phyloP scores from a whole-genome alignment of 1,139 yeast species.

The Suhomyces anneliseae region DNA sequence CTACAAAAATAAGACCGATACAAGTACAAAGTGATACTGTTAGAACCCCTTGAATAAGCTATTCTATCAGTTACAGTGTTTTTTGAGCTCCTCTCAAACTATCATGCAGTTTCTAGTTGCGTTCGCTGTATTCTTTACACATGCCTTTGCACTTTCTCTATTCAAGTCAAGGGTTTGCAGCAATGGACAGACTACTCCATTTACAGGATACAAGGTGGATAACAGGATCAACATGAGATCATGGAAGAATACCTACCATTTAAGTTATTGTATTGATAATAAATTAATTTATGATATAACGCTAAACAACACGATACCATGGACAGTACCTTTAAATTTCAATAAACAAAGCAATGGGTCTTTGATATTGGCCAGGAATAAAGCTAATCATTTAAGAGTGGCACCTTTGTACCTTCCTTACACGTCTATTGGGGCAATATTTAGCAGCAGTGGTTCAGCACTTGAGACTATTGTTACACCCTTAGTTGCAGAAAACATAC shows the following conservation, averaged over 20 bases:
- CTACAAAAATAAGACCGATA: neutral
- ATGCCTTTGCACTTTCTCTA: neutral
- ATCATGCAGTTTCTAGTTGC: too few relatives aligned
- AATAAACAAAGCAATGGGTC: neutral
- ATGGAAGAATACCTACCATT: conserved; percentile 19
- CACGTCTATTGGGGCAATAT: conserved; percentile 28
- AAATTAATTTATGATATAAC: conserved; percentile 26
- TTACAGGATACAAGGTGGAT: conserved; percentile 37
- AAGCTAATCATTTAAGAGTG: conserved; percentile 23
- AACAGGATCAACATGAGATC: conserved; percentile 21
- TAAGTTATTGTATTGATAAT: conserved; percentile 34
- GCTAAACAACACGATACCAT: conserved; percentile 13
- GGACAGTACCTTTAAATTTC: conserved; percentile 8
- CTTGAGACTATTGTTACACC: conserved; percentile 17
- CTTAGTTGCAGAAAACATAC: conserved; percentile 28
- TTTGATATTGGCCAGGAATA: conserved; percentile 23
- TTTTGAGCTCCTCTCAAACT: too few relatives aligned
- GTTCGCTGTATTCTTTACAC: too few relatives aligned
- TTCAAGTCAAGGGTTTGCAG: conserved; percentile 9
- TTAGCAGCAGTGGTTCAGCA: neutral
- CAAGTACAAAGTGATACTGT: neutral
- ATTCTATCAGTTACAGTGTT: too few relatives aligned
- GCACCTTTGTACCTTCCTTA: conserved; percentile 29
- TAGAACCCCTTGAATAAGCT: too few relatives aligned
- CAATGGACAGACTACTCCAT: conserved; percentile 16